Evolutionary conservation across 345 rosid species (phyloP).

Genomic region (Isatis tinctoria): DNA sequence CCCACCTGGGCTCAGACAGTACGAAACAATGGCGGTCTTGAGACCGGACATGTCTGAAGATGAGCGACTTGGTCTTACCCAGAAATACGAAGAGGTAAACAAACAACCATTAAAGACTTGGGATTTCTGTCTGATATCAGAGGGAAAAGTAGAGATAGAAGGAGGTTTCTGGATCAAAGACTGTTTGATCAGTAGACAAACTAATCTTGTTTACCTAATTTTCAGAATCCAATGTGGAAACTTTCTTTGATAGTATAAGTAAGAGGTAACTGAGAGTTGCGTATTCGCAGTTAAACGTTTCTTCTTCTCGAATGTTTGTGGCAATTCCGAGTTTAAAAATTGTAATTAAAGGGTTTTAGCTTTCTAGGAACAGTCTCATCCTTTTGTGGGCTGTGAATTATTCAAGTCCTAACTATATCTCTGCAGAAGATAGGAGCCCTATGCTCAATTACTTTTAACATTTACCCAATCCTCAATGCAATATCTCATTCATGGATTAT

Average conservation of each 20-base stretch:
- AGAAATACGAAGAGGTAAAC: slow-evolving; percentile 96
- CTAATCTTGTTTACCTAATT: neutral
- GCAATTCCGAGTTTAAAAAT: neutral
- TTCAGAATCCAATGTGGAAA: neutral
- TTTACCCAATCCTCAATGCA: no score
- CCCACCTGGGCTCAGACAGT: slow-evolving; percentile 87
- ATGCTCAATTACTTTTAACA: no score
- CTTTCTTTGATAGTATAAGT: neutral
- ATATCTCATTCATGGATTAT: neutral
- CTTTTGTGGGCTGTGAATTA: neutral
- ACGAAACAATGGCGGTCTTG: slow-evolving; percentile 83
- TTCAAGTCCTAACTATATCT: neutral
- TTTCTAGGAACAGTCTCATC: neutral
- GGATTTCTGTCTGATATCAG: neutral
- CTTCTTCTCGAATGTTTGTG: neutral
- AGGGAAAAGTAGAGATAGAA: neutral
- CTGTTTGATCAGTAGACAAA: neutral
- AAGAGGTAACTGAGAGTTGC: neutral
- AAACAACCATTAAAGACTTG: neutral
- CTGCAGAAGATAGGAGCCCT: neutral
- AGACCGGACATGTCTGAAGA: slow-evolving; percentile 99
- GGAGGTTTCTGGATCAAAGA: neutral
- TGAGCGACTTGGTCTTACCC: slow-evolving; percentile 76
- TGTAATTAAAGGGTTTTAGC: neutral
- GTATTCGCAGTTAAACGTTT: neutral